Evolutionary conservation across 805 yeast species (phyloP).

Genomic region (Teunomyces funiuensis): DNA sequence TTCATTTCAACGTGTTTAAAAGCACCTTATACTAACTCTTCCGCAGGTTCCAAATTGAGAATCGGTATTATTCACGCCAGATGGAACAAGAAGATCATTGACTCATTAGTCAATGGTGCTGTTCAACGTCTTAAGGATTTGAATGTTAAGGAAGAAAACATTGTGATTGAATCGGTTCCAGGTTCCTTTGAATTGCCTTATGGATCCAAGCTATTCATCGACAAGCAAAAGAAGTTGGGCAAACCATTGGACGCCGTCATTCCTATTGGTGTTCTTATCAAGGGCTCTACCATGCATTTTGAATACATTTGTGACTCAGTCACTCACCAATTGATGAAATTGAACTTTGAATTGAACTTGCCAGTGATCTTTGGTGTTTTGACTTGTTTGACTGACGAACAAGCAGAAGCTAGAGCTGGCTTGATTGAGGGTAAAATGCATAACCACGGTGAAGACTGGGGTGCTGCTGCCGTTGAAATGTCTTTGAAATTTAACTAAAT

Average conservation of each 20-base stretch:
- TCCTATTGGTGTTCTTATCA: conserved; percentile 91
- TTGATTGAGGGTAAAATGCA: conserved; percentile 72
- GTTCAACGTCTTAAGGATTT: conserved; percentile 53
- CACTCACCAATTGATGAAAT: conserved; percentile 78
- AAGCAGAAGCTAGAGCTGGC: conserved; percentile 92
- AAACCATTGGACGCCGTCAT: conserved; percentile 77
- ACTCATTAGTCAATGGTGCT: conserved; percentile 79
- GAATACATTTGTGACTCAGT: conserved; percentile 94
- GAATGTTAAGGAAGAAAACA: conserved; percentile 76
- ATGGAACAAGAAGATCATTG: conserved; percentile 83
- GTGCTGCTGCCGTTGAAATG: conserved; percentile 98
- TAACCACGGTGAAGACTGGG: conserved; percentile 99
- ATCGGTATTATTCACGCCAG: conserved; percentile 93
- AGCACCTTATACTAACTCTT: background rate
- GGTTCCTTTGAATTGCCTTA: conserved; percentile 94
- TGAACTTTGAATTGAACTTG: conserved; percentile 64
- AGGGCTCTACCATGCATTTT: conserved; percentile 97
- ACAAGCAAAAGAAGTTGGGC: conserved; percentile 41
- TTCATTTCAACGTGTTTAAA: background rate
- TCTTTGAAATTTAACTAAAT: conserved; percentile 31
- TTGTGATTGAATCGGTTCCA: conserved; percentile 82
- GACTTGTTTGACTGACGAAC: conserved; percentile 91
- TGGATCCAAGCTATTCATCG: conserved; percentile 60
- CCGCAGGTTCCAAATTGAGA: conserved; percentile 51
- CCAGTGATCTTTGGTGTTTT: conserved; percentile 94